phyloP scores from a whole-genome alignment of 192 early-diverging fungal genomes.

The Coemansia sp. region DNA sequence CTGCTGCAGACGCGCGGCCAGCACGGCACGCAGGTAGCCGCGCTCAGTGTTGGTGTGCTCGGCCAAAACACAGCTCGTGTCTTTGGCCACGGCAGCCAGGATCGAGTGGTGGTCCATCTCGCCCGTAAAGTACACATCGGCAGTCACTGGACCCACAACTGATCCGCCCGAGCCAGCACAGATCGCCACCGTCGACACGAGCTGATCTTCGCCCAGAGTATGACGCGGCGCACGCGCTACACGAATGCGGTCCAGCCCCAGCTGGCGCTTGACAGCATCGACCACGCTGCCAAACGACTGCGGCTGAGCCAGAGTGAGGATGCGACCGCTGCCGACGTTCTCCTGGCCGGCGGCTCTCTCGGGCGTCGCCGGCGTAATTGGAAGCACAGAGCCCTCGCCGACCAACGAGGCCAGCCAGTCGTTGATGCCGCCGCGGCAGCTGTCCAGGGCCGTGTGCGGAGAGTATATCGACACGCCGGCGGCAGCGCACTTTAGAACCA shows the following conservation, averaged over 20 bases:
- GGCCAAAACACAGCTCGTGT: slow-evolving; percentile 79
- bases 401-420: slow-evolving; percentile 82
- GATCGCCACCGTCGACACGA: slow-evolving; percentile 78
- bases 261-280: slow-evolving; percentile 37
- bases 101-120: slow-evolving; percentile 97
- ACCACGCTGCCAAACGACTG: slow-evolving; percentile 24
- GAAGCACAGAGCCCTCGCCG: slow-evolving; percentile 22
- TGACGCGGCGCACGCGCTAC: slow-evolving; percentile 67
- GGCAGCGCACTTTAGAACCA: slow-evolving; percentile 80
- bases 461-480: slow-evolving; percentile 83
- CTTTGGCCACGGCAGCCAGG: slow-evolving; percentile 72
- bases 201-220: slow-evolving; percentile 8
- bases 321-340: slow-evolving; percentile 34
- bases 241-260: slow-evolving; percentile 70
- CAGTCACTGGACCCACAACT: slow-evolving; percentile 57
- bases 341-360: slow-evolving; percentile 38
- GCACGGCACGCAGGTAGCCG: slow-evolving; percentile 68
- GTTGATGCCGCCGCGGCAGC: slow-evolving; percentile 74
- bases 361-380: slow-evolving; percentile 39
- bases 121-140: slow-evolving; percentile 88
- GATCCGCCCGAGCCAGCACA: slow-evolving; percentile 88
- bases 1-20: slow-evolving; percentile 62
- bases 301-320: slow-evolving; percentile 30
- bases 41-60: slow-evolving; percentile 95
- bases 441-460: slow-evolving; percentile 90